These are phyloP conservation scores for Crithidia thermophila DNA, from an alignment of 208 protist species.

Conservation along the genomic window DNA sequence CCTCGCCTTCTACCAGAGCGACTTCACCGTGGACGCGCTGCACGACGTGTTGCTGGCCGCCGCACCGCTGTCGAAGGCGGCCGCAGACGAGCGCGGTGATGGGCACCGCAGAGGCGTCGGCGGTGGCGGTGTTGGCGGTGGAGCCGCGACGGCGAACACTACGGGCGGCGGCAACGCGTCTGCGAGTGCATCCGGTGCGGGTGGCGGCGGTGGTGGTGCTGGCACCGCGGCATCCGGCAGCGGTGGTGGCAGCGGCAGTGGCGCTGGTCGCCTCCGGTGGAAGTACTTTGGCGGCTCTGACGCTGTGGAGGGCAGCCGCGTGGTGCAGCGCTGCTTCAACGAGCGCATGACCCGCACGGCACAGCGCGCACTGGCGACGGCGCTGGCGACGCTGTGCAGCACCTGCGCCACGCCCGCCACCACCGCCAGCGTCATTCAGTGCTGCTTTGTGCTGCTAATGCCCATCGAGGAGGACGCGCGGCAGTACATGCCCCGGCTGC, in stretches of 20 bases:
- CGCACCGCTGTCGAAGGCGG: slow-evolving; percentile 9
- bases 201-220: not conserved
- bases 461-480: slow-evolving; percentile 45
- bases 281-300: slow-evolving; percentile 49
- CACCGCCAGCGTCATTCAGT: slow-evolving; percentile 51
- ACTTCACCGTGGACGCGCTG: slow-evolving; percentile 28
- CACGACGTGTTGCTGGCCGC: slow-evolving; percentile 21
- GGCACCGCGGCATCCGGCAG: not conserved
- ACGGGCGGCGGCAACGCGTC: too few relatives aligned
- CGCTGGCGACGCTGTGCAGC: slow-evolving; percentile 51
- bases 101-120: slow-evolving; percentile 15
- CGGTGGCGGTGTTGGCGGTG: not conserved
- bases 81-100: slow-evolving; percentile 16
- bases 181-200: too few relatives aligned
- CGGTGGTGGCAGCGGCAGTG: not conserved
- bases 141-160: too few relatives aligned
- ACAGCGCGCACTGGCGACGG: slow-evolving; percentile 47
- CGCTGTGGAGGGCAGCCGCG: slow-evolving; percentile 44
- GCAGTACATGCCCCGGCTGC: slow-evolving; percentile 61
- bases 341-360: slow-evolving; percentile 43
- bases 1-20: slow-evolving; percentile 45
- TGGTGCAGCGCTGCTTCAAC: slow-evolving; percentile 49
- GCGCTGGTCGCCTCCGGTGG: slow-evolving; percentile 31
- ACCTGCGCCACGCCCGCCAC: slow-evolving; percentile 34
- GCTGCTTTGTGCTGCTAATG: slow-evolving; percentile 62